Evolutionary conservation across 768 basidiomycete species (phyloP), one percentile per base, ranked within the genome.

Genomic region (Trichaptum fuscoviolaceum): DNA sequence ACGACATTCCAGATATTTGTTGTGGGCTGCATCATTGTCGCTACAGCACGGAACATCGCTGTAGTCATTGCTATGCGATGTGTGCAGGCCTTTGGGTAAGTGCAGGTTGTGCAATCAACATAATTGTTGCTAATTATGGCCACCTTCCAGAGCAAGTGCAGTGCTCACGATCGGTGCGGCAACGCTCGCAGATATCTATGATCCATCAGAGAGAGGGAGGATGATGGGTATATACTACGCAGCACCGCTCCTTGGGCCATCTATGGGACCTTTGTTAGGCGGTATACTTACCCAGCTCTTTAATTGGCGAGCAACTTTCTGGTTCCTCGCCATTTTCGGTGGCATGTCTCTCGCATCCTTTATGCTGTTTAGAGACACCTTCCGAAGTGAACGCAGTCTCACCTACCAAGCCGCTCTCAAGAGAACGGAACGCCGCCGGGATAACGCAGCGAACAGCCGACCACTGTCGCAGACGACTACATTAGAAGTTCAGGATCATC

Each of bases 171-270:
- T 93, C 65, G 93, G 92, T 4, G 89, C 90, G 0, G 90, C 88
- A 17, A 90, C 91, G 3, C 77, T 93, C 2, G 90, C 90, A 1
- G 91, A 93, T 73, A 87, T 93, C 2, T 93, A 85, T 69, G 90
- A 92, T 25, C 85, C 89, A 0, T 79, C 81, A 10, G 88, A 92
- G 73, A 81, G 92, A 63, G 93, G 93, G 5, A 85, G 82, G n/a
- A 89, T 77, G 82, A 89, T 94, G 84, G 93, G 93, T 0, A 79
- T 92, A 7, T 94, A 88, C 75, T 93, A 90, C 70, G 86, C 87
- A 15, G 87, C 92, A 20, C 92, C 92, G 0, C 82, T 93, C 23
- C 83, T 95, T 24, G 92, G 92, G 1, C 86, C 87, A 1, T 83
- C 76, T 12, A 70, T 91, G 3, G 91, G 90, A 0, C 89, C 91